phyloP scores from a whole-genome alignment of 2,329 filamentous ascomycete species.

The Rosellinia necatrix region DNA sequence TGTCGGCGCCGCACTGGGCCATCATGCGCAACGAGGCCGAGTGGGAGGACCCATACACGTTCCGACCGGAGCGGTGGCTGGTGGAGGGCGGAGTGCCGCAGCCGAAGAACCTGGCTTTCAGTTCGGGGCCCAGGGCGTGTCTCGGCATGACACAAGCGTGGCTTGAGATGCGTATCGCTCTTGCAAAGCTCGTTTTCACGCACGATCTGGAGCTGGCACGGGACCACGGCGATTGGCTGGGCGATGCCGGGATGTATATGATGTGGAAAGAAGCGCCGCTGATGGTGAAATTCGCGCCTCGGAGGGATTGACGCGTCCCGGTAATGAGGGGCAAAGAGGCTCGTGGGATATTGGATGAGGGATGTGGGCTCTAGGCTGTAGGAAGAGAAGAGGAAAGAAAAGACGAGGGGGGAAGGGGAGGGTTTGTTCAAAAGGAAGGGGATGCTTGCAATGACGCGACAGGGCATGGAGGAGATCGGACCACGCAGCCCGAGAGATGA shows the following conservation, averaged over 20 bases:
- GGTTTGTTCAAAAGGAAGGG: too few relatives aligned
- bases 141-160: slow-evolving; percentile 36
- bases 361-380: too few relatives aligned
- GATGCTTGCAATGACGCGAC: too few relatives aligned
- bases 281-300: slow-evolving; percentile 30
- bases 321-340: too few relatives aligned
- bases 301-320: not conserved
- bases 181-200: slow-evolving; percentile 35
- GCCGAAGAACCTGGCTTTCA: slow-evolving; percentile 31
- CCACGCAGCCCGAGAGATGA: too few relatives aligned
- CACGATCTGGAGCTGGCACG: slow-evolving; percentile 29
- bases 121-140: slow-evolving; percentile 33
- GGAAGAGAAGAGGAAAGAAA: too few relatives aligned
- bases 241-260: slow-evolving; percentile 31
- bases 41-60: slow-evolving; percentile 33
- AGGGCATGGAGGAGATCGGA: too few relatives aligned
- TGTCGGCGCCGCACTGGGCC: slow-evolving; percentile 33
- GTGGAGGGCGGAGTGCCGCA: slow-evolving; percentile 10
- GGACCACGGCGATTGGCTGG: slow-evolving; percentile 33
- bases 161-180: slow-evolving; percentile 36
- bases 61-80: slow-evolving; percentile 37
- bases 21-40: slow-evolving; percentile 31
- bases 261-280: slow-evolving; percentile 36
- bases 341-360: too few relatives aligned
- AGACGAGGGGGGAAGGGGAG: too few relatives aligned